A percentile compares a stretch with the other conserved stretches of the same genome.
These are phyloP conservation scores for Pezicula carpinea DNA, from an alignment of 2,329 filamentous ascomycete species.

Conservation along the genomic window DNA sequence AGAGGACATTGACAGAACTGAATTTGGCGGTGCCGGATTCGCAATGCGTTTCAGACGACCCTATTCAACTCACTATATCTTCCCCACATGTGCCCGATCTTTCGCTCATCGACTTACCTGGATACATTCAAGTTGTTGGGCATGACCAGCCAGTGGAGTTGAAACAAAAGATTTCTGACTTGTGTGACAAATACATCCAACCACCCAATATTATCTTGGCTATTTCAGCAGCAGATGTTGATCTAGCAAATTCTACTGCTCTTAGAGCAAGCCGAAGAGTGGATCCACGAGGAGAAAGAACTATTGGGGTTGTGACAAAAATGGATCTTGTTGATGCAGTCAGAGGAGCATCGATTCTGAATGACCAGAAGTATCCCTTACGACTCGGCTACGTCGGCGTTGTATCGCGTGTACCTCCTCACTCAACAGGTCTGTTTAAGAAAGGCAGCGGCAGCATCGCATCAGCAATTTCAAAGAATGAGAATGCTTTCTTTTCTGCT, in stretches of 20 bases:
- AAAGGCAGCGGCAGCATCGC: conserved; percentile 77
- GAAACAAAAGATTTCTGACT: conserved; percentile 91
- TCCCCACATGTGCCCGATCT: conserved; percentile 94
- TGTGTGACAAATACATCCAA: conserved; percentile 98
- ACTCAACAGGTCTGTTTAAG: conserved; percentile 69
- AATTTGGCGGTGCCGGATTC: conserved; percentile 87
- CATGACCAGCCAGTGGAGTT: conserved; percentile 85
- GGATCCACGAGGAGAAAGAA: conserved; percentile 89
- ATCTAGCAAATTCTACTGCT: conserved; percentile 93
- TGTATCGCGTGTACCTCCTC: conserved; percentile 70
- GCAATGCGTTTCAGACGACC: conserved; percentile 93
- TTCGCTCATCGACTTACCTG: conserved; percentile 91
- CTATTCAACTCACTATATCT: conserved; percentile 92
- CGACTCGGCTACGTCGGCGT: conserved; percentile 96
- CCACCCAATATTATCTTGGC: conserved; percentile 93
- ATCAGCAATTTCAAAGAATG: conserved; percentile 78
- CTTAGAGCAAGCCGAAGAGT: conserved; percentile 84
- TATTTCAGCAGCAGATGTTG: conserved; percentile 95
- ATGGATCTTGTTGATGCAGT: conserved; percentile 92
- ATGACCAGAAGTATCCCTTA: conserved; percentile 88
- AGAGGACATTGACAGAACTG: conserved; percentile 88
- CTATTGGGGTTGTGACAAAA: conserved; percentile 98
- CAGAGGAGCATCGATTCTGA: conserved; percentile 73
- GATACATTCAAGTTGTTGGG: conserved; percentile 94
- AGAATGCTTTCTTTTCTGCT: conserved; percentile 78